A percentile compares a stretch with the other conserved stretches of the same genome.
Conservation (phyloP, 106 monocot genomes). For the Narthecium ossifragum region DNA sequence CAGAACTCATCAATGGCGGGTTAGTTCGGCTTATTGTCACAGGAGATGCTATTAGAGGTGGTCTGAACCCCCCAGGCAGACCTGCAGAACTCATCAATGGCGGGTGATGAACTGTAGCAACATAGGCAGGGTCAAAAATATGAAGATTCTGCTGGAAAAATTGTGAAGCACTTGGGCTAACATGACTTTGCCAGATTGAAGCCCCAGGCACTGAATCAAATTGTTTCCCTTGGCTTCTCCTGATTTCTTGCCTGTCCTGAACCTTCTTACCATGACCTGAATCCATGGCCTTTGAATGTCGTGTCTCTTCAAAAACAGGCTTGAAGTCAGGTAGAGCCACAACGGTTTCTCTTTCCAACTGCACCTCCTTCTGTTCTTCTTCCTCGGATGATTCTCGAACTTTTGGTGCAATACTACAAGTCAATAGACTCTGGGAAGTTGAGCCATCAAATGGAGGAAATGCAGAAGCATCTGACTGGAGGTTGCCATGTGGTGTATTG, state of each 20-base stretch:
- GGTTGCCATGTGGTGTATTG: neutral
- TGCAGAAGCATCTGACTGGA: neutral
- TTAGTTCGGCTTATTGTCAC: neutral
- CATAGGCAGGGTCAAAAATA: neutral
- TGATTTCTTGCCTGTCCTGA: neutral
- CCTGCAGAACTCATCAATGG: neutral
- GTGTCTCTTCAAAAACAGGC: no score
- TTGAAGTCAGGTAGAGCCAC: no score
- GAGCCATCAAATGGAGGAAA: constrained; percentile 4
- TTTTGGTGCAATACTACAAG: neutral
- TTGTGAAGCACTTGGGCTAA: neutral
- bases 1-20: neutral
- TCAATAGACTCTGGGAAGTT: neutral
- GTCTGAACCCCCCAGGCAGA: neutral
- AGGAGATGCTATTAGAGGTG: neutral
- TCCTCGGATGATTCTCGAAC: neutral
- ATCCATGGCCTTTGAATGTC: no score
- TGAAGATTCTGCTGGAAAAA: neutral
- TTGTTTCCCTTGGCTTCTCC: constrained; percentile 1
- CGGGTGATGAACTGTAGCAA: neutral
- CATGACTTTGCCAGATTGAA: constrained; percentile 1
- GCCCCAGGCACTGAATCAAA: neutral
- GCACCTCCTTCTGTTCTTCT: no score
- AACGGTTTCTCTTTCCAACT: no score
- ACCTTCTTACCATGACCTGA: neutral